A percentile compares a stretch with the other conserved stretches of the same genome.
phyloP scores from a whole-genome alignment of 306 rosid genomes.

The Malus sieversii region DNA sequence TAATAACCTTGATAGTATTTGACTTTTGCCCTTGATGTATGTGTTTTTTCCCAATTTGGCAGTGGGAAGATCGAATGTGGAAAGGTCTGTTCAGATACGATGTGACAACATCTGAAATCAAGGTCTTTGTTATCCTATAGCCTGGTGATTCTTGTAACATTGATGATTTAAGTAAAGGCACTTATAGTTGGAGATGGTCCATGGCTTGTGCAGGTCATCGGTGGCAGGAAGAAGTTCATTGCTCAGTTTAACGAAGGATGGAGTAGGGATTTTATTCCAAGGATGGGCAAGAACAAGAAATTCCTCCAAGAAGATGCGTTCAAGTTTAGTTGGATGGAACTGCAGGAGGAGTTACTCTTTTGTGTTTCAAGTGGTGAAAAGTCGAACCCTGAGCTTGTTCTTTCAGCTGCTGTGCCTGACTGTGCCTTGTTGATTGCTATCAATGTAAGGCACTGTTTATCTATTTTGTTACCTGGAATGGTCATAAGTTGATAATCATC shows the following conservation, averaged over 20 bases:
- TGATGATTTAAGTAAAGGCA: not conserved
- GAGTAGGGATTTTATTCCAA: not conserved
- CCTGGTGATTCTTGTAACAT: not conserved
- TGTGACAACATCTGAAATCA: constrained; percentile 32
- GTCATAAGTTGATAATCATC: not conserved
- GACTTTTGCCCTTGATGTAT: not conserved
- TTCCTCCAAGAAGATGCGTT: constrained; percentile 9
- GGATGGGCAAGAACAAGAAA: not conserved
- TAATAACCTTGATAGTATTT: not conserved
- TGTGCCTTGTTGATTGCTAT: constrained; percentile 15
- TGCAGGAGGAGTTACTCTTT: constrained; percentile 21
- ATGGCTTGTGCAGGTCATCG: constrained; percentile 18
- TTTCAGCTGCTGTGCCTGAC: constrained; percentile 26
- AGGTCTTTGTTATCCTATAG: constrained; percentile 13
- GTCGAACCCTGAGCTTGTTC: constrained; percentile 21
- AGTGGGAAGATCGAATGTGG: constrained; percentile 37
- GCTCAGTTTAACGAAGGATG: constrained; percentile 34
- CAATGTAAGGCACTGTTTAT: constrained; percentile 21
- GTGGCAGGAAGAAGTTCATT: constrained; percentile 29
- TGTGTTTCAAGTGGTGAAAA: constrained; percentile 22
- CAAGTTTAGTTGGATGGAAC: constrained; percentile 6
- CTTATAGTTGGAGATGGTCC: not conserved
- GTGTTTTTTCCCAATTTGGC: not conserved
- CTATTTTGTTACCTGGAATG: not conserved
- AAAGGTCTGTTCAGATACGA: constrained; percentile 33